phyloP scores from a whole-genome alignment of 768 basidiomycete species.

The Russula foetens region DNA sequence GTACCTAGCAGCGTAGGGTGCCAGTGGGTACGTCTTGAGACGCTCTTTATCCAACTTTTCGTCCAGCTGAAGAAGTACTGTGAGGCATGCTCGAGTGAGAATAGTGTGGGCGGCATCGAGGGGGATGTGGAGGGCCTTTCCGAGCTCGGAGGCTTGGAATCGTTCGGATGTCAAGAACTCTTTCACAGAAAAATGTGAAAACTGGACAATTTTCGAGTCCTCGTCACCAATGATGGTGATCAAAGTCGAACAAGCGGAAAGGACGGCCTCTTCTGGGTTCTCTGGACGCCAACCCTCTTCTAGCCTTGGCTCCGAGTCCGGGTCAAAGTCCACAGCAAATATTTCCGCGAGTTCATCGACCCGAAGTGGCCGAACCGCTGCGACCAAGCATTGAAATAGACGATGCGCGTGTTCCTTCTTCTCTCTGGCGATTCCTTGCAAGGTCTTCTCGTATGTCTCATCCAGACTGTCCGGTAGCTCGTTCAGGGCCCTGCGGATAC shows the following conservation, averaged over 20 bases:
- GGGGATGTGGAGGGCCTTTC: not conserved
- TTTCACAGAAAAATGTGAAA: not conserved
- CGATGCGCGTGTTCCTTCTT: not conserved
- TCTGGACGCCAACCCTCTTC: not conserved
- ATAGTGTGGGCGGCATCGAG: not conserved
- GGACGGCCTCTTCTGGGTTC: not conserved
- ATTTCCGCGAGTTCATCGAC: not conserved
- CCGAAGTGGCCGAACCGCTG: not conserved
- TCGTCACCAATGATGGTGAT: not conserved
- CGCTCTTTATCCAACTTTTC: not conserved
- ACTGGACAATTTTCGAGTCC: not conserved
- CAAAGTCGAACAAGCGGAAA: not conserved
- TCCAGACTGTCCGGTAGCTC: not conserved
- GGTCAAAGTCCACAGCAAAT: not conserved
- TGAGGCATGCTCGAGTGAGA: not conserved
- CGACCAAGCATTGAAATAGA: not conserved
- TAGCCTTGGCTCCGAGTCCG: not conserved
- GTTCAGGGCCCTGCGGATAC: not conserved
- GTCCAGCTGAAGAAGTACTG: not conserved
- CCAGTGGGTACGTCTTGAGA: not conserved
- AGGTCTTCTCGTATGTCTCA: not conserved
- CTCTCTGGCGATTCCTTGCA: not conserved
- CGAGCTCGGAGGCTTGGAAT: not conserved
- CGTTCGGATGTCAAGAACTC: not conserved
- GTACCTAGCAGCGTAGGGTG: not conserved